These are phyloP conservation scores for Solanum hybrid DNA, from an alignment of 305 asterid genomes.

Conservation along the genomic window DNA sequence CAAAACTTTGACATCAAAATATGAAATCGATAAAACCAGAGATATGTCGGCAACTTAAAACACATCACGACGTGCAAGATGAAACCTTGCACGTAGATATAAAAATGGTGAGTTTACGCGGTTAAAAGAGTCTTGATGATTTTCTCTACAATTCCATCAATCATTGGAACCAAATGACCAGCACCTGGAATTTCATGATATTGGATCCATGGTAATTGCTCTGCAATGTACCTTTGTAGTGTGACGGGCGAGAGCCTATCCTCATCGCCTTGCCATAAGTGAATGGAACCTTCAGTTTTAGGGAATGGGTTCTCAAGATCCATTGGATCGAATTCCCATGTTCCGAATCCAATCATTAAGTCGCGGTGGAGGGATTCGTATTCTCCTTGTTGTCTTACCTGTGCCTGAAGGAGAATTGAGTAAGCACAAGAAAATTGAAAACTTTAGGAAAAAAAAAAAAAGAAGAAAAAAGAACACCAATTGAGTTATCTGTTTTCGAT, in stretches of 20 bases:
- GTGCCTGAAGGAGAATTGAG: slow-evolving; percentile 19
- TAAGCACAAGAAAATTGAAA: neutral
- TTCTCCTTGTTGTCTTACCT: slow-evolving; percentile 63
- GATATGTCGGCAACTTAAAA: neutral
- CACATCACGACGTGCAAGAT: neutral
- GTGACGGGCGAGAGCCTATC: slow-evolving; percentile 46
- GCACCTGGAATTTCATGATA: slow-evolving; percentile 63
- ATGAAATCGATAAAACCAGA: neutral
- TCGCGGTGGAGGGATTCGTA: slow-evolving; percentile 61
- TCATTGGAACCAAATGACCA: slow-evolving; percentile 58
- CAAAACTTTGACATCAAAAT: neutral
- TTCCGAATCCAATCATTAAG: slow-evolving; percentile 54
- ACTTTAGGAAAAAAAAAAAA: neutral
- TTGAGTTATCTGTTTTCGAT: neutral
- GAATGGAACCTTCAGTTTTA: slow-evolving; percentile 46
- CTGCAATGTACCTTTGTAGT: slow-evolving; percentile 51
- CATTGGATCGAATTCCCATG: slow-evolving; percentile 70
- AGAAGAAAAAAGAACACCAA: neutral
- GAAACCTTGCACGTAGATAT: neutral
- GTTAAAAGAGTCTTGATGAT: slow-evolving; percentile 39
- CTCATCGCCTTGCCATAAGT: slow-evolving; percentile 75
- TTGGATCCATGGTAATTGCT: slow-evolving; percentile 62
- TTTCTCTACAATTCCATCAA: slow-evolving; percentile 40
- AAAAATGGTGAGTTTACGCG: neutral
- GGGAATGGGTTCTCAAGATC: slow-evolving; percentile 55